These are phyloP conservation scores for Penicillium waksmanii DNA, from an alignment of 495 filamentous ascomycete genomes.

Conservation along the genomic window DNA sequence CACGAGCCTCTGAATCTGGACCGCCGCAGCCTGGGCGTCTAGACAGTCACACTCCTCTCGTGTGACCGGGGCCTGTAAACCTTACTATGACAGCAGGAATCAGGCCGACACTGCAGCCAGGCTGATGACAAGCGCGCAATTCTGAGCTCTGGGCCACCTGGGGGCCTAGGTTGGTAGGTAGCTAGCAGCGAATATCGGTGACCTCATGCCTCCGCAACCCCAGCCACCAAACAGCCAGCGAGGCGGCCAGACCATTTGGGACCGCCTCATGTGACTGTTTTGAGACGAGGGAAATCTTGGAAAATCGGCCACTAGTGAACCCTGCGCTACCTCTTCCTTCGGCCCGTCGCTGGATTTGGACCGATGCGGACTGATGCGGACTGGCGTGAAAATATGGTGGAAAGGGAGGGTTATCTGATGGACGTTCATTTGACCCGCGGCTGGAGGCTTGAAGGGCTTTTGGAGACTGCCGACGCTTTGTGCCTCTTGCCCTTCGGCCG, in stretches of 20 bases:
- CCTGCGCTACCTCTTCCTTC: background rate
- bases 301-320: constrained; percentile 2
- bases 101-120: constrained; percentile 2
- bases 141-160: background rate
- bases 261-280: constrained; percentile 2
- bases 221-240: background rate
- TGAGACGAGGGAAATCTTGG: background rate
- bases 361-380: background rate
- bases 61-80: constrained; percentile 5
- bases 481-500: background rate
- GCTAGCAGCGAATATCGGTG: background rate
- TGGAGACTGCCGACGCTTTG: background rate
- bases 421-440: constrained; percentile 4
- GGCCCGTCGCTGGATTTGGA: constrained; percentile 3
- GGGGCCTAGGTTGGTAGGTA: background rate
- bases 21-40: constrained; percentile 2
- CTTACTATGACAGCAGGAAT: constrained; percentile 7
- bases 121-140: constrained; percentile 1
- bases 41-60: background rate
- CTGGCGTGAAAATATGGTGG: background rate
- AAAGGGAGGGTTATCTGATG: constrained; percentile 2
- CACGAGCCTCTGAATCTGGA: constrained; percentile 8
- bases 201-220: constrained; percentile 6
- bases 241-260: constrained; percentile 4
- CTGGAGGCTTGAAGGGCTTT: constrained; percentile 1